Evolutionary conservation across 2,329 filamentous ascomycete species (phyloP).

Genomic region (Trichoderma koningii): DNA sequence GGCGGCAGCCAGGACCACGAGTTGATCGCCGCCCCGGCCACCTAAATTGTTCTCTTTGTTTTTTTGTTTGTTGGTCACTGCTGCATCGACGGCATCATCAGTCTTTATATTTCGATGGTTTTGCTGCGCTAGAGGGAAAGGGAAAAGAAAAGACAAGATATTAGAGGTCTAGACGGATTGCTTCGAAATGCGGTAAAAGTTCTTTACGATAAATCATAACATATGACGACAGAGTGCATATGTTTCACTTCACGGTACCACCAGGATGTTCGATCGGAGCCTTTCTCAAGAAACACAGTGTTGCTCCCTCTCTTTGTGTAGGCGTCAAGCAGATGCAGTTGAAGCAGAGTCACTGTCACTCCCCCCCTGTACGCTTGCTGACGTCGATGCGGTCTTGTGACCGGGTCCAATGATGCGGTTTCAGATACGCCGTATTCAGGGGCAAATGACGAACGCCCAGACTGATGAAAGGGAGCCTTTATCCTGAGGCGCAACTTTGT

Average conservation of each 20-base stretch:
- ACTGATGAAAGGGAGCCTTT: background rate
- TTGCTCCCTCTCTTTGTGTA: background rate
- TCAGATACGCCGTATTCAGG: slow-evolving; percentile 16
- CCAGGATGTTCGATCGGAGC: background rate
- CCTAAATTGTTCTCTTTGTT: background rate
- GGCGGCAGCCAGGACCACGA: slow-evolving; percentile 30
- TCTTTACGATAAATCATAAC: slow-evolving; percentile 15
- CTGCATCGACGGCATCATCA: background rate
- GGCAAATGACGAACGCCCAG: background rate
- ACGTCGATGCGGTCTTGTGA: slow-evolving; percentile 23
- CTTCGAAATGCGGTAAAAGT: background rate
- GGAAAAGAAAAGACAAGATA: slow-evolving; percentile 6
- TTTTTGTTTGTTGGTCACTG: background rate
- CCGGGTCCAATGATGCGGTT: slow-evolving; percentile 20
- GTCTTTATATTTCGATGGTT: background rate
- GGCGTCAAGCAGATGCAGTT: background rate
- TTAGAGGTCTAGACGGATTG: slow-evolving; percentile 17
- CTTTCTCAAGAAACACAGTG: background rate
- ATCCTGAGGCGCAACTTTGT: background rate
- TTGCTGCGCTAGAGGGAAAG: slow-evolving; percentile 1
- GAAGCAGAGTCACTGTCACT: background rate
- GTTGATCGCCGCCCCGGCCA: slow-evolving; percentile 25
- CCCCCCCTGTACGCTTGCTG: slow-evolving; percentile 13
- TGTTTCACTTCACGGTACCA: background rate
- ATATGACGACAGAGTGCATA: slow-evolving; percentile 21